A percentile compares a stretch with the other conserved stretches of the same genome.
Evolutionary conservation across 306 rosid genomes (phyloP).

Genomic region (Delonix regia): DNA sequence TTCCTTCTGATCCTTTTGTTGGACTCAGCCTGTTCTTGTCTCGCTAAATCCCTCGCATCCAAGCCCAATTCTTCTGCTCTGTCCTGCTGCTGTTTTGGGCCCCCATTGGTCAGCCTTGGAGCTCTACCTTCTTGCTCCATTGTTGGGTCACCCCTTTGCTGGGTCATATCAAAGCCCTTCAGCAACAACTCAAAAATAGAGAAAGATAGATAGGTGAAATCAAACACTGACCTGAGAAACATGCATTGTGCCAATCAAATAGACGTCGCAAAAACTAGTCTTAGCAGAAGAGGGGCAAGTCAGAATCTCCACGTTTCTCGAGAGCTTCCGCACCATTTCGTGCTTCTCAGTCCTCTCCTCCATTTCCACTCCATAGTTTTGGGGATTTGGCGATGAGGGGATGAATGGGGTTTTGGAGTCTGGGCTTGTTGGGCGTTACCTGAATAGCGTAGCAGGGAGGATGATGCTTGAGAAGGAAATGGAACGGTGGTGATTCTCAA

Average conservation of each 20-base stretch:
- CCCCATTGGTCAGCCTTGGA: too few relatives aligned
- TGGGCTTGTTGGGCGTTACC: background rate
- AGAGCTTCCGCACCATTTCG: constrained; percentile 47
- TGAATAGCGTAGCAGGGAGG: background rate
- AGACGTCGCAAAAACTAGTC: constrained; percentile 54
- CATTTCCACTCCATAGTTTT: background rate
- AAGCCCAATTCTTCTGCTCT: too few relatives aligned
- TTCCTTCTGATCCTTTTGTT: too few relatives aligned
- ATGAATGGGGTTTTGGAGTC: background rate
- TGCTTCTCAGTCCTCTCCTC: background rate
- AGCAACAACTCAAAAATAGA: too few relatives aligned
- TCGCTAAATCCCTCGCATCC: too few relatives aligned
- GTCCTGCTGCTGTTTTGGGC: too few relatives aligned
- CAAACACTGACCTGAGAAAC: constrained; percentile 49
- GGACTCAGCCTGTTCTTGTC: too few relatives aligned
- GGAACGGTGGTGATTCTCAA: background rate
- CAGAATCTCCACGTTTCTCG: constrained; percentile 51
- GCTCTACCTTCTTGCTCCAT: too few relatives aligned
- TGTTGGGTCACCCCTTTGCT: too few relatives aligned
- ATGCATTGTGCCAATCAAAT: constrained; percentile 63
- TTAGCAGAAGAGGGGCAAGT: constrained; percentile 49
- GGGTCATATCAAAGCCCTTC: too few relatives aligned
- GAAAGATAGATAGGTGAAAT: background rate
- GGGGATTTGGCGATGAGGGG: background rate
- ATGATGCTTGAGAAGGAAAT: background rate